Percentiles rank a stretch among this genome's conserved stretches.
Evolutionary conservation across 768 basidiomycete species (phyloP).

Genomic region (Lactarius hengduanensis): DNA sequence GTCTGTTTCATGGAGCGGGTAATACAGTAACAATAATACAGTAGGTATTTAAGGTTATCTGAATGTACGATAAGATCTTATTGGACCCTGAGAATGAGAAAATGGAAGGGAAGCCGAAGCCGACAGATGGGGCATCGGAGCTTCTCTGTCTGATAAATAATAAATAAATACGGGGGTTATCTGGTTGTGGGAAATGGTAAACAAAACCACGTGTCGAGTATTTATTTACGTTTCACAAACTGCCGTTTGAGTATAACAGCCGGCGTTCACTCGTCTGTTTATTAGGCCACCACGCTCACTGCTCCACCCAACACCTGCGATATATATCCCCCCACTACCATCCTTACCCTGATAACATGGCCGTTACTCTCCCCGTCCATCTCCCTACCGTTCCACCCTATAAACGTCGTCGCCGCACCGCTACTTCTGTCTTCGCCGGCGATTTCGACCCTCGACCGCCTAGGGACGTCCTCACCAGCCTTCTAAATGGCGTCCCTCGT

Average conservation of each 20-base stretch:
- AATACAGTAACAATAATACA: neutral
- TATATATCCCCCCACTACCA: slow-evolving; percentile 11
- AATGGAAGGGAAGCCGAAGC: neutral
- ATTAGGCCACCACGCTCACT: slow-evolving; percentile 30
- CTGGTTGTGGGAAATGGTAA: slow-evolving; percentile 17
- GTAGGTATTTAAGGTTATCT: slow-evolving; percentile 4
- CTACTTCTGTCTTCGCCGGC: slow-evolving; percentile 75
- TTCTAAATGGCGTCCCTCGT: slow-evolving; percentile 71
- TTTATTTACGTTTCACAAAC: slow-evolving; percentile 25
- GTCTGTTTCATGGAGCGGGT: neutral
- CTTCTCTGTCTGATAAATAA: slow-evolving; percentile 15
- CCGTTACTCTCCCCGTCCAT: slow-evolving; percentile 38
- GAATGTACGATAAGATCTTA: slow-evolving; percentile 9
- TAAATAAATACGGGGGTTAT: neutral
- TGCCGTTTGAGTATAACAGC: slow-evolving; percentile 28
- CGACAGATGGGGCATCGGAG: slow-evolving; percentile 15
- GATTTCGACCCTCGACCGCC: slow-evolving; percentile 64
- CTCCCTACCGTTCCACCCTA: slow-evolving; percentile 28
- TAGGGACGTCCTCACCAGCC: slow-evolving; percentile 76
- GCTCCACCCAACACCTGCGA: slow-evolving; percentile 23
- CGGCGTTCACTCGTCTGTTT: slow-evolving; percentile 28
- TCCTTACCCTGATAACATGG: slow-evolving; percentile 19
- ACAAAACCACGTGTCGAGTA: slow-evolving; percentile 27
- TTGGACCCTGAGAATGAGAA: slow-evolving; percentile 7
- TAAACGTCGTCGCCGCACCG: slow-evolving; percentile 53